A percentile compares a stretch with the other conserved stretches of the same genome.
Evolutionary conservation across 495 filamentous ascomycete species (phyloP).

Genomic region (Pseudoneurospora amorphoporcata): DNA sequence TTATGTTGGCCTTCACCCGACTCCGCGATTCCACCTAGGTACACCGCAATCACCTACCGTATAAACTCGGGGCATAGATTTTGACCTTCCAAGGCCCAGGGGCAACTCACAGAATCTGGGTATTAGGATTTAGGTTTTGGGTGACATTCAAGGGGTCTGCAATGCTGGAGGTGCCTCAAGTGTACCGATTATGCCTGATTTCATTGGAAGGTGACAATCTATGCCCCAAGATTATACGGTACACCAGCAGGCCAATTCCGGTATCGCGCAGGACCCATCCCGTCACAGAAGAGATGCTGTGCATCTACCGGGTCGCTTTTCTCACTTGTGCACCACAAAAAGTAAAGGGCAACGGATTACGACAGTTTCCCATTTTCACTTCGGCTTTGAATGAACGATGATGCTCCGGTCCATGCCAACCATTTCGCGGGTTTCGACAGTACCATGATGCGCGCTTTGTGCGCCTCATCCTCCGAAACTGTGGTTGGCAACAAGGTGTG

Average conservation of each 20-base stretch:
- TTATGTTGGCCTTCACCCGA: not conserved
- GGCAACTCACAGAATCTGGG: no score
- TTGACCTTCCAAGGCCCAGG: no score
- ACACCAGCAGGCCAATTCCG: not conserved
- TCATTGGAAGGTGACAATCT: no score
- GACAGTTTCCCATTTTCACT: not conserved
- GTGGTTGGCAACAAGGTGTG: not conserved
- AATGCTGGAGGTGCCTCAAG: no score
- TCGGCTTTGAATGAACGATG: not conserved
- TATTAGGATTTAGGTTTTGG: no score
- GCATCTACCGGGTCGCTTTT: not conserved
- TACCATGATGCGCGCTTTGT: not conserved
- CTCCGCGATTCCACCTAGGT: not conserved
- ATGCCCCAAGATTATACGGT: no score
- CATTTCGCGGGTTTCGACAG: not conserved
- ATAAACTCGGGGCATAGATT: no score
- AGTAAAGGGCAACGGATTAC: not conserved
- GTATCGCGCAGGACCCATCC: not conserved
- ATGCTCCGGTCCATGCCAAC: not conserved
- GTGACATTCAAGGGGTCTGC: no score
- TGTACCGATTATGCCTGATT: no score
- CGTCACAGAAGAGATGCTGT: not conserved
- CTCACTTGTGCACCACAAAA: not conserved
- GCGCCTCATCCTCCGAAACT: not conserved
- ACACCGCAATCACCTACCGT: not conserved